Evolutionary conservation across 2,329 filamentous ascomycete species (phyloP), one percentile per base, ranked within the genome.

Genomic region (Penicillium sp.): DNA sequence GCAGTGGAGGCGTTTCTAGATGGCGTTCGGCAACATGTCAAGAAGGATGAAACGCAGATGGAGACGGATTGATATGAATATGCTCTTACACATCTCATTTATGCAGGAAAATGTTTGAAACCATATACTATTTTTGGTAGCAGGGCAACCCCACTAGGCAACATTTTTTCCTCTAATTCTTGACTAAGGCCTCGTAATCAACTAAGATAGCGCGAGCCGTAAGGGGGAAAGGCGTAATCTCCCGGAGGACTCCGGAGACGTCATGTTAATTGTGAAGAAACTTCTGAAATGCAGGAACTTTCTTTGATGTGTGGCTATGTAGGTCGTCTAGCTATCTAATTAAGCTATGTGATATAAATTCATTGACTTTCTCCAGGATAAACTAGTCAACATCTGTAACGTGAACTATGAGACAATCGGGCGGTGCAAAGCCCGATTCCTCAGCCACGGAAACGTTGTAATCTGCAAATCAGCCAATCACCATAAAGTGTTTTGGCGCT

Each of bases 1-100:
- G 93, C 93, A 13, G 87, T 99, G 1, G 89, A 96, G 78, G 90
- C 90, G 3, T 99, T 99, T 75, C 83, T 99, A 22, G 86, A 96
- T 55, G 95, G 93, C 3, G 87, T 97, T 48, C 95, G 90, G 82
- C 88, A 85, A 77, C 87, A 86, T 6, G 89, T 92, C 0, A 83
- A 90, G 76, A 84, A 71, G 47, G 67, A 72, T 58, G 65, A 66
- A 52, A 67, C 62, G 48, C 66, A 65, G 46, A 80, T 80, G 78
- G 76, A 80, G 45, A 78, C 75, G 33, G 75, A 78, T 64, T 76
- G 61, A 71, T 57, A 55, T 48, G 14, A 33, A 52, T 45, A 26
- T 46, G 14, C 26, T 19, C 22, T 31, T 13, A n/a, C 16, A 47
- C 26, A 47, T 19, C 27, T 47, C 26, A 10, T n/a, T 47, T 47